These are phyloP conservation scores for Fusarium devonianum DNA, from an alignment of 2,329 filamentous ascomycete species.

Conservation along the genomic window DNA sequence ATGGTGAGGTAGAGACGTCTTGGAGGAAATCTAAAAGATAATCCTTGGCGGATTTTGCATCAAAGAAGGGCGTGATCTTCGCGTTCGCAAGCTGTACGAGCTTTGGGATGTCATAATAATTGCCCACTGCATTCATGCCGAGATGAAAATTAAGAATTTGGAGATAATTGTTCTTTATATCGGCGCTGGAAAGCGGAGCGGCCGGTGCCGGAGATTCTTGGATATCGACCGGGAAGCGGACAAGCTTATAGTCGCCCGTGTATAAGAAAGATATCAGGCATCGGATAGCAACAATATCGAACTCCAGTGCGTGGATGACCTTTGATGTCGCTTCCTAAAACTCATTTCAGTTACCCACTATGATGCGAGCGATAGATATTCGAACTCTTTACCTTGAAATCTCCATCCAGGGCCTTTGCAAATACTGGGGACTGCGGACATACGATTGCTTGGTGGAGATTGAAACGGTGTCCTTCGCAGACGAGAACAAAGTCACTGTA, in stretches of 20 bases:
- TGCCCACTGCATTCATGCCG: conserved; percentile 2
- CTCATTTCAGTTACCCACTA: neutral
- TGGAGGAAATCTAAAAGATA: neutral
- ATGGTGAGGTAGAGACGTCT: neutral
- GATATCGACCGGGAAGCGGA: rapidly evolving
- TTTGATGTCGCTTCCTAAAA: neutral
- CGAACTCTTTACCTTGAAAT: conserved; percentile 6
- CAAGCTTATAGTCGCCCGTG: neutral
- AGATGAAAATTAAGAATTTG: neutral
- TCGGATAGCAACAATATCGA: neutral
- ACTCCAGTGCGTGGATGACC: neutral
- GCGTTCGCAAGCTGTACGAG: neutral
- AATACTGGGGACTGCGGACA: conserved; percentile 11
- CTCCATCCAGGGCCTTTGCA: neutral
- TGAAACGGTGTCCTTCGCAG: neutral
- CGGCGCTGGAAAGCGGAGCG: no score
- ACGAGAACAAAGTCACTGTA: conserved; percentile 3
- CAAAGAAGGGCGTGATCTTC: neutral
- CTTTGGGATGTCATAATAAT: neutral
- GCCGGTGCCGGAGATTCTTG: rapidly evolving
- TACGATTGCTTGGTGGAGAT: conserved; percentile 3
- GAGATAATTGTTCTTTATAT: no score
- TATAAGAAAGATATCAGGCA: conserved; percentile 5
- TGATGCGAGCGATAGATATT: no score
- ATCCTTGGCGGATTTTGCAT: rapidly evolving